Evolutionary conservation across 1,284 basidiomycete species (phyloP).

Genomic region (Somion occarium): DNA sequence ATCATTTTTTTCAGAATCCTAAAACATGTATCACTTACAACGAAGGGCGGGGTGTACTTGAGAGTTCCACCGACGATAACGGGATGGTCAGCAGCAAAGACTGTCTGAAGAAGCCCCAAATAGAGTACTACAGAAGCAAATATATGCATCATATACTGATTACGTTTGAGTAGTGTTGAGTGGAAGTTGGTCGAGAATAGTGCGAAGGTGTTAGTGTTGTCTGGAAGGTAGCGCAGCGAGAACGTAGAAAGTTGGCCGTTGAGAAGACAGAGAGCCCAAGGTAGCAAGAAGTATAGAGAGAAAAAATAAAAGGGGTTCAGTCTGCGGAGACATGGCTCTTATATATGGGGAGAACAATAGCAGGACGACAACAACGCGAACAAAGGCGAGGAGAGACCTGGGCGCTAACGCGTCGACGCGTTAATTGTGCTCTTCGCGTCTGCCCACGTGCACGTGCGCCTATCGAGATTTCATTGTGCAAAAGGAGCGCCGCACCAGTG

Average conservation of each 20-base stretch:
- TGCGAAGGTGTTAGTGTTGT: background rate
- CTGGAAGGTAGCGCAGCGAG: no score
- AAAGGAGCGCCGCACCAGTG: background rate
- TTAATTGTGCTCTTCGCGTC: background rate
- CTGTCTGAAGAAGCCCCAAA: constrained; percentile 21
- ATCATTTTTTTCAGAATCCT: background rate
- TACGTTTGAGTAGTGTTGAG: background rate
- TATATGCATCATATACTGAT: constrained; percentile 4
- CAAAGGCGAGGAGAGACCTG: background rate
- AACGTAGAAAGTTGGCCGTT: no score
- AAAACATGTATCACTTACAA: constrained; percentile 34
- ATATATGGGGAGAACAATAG: background rate
- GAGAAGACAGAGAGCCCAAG: background rate
- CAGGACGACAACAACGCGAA: background rate
- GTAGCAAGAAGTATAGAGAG: background rate
- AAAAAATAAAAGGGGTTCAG: background rate
- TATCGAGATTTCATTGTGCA: background rate
- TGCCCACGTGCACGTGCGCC: background rate
- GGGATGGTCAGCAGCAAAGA: constrained; percentile 33
- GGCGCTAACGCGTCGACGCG: background rate
- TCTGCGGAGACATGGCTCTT: background rate
- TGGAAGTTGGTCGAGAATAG: background rate
- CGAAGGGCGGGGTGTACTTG: constrained; percentile 38
- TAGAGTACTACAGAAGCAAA: constrained; percentile 19
- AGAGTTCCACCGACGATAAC: constrained; percentile 51